Conservation (phyloP, 192 early-diverging fungal species). For the Gryganskiella cystojenkinii region DNA sequence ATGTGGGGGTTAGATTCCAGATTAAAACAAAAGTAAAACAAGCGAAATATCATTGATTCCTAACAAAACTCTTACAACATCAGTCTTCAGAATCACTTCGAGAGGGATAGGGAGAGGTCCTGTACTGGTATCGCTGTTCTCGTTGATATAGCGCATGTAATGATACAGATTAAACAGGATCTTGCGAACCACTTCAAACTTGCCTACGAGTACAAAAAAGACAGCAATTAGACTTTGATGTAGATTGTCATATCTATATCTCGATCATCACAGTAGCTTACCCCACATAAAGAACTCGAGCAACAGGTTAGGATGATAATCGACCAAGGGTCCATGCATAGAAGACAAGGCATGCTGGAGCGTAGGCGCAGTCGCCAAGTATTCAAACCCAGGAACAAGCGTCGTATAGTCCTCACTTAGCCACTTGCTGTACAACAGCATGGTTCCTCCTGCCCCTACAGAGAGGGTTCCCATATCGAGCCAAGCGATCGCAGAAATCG, state of each 20-base stretch:
- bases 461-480: constrained; percentile 68
- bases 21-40: neutral
- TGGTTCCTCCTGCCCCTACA: constrained; percentile 63
- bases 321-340: constrained; percentile 72
- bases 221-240: neutral
- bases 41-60: neutral
- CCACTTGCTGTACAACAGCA: constrained; percentile 75
- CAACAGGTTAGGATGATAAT: constrained; percentile 79
- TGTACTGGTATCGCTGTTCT: constrained; percentile 54
- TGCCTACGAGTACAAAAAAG: constrained; percentile 42
- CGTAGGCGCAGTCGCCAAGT: constrained; percentile 51
- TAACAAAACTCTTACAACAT: constrained; percentile 51
- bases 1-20: neutral
- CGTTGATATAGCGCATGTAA: constrained; percentile 67
- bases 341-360: constrained; percentile 60
- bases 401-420: constrained; percentile 58
- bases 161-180: constrained; percentile 72
- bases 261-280: constrained; percentile 30
- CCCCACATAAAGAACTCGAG: constrained; percentile 80
- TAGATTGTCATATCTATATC: neutral
- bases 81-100: constrained; percentile 65
- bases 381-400: constrained; percentile 17
- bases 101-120: constrained; percentile 72
- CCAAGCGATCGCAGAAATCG: constrained; percentile 63
- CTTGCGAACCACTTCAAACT: constrained; percentile 74